Conservation (phyloP, 164 flowering plant genomes). For the Tetrastigma voinierianum region DNA sequence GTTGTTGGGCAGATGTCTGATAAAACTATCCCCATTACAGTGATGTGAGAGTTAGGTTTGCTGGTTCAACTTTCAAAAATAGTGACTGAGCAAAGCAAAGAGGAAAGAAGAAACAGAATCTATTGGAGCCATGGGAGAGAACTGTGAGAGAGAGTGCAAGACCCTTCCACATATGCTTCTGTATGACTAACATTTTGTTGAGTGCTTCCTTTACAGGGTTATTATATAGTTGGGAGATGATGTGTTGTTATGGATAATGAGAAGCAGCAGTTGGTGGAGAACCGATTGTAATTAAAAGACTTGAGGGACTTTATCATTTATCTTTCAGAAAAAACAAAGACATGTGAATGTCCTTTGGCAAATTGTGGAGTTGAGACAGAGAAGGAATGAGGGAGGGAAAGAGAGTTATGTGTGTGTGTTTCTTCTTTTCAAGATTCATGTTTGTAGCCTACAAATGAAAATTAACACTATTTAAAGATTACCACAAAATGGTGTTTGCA, state of each 20-base stretch:
- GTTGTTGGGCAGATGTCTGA: slow-evolving; percentile 88
- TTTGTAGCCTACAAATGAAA: not conserved
- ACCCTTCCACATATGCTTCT: slow-evolving; percentile 2
- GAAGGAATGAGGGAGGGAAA: slow-evolving; percentile 14
- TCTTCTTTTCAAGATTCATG: not conserved
- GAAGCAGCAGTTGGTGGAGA: slow-evolving; percentile 22
- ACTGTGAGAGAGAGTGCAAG: slow-evolving; percentile 2
- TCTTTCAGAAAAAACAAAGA: slow-evolving; percentile 42
- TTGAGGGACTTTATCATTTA: slow-evolving; percentile 11
- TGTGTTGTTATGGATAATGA: slow-evolving; percentile 10
- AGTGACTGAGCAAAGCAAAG: slow-evolving; percentile 21
- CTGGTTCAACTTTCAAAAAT: slow-evolving; percentile 20
- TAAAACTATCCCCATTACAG: slow-evolving; percentile 79
- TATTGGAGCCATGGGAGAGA: slow-evolving; percentile 26
- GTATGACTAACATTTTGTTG: not conserved
- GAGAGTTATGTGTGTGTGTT: not conserved
- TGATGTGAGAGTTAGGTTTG: slow-evolving; percentile 44
- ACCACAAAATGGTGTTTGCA: too few relatives aligned
- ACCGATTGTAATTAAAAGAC: slow-evolving; percentile 20
- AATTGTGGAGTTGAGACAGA: slow-evolving; percentile 17
- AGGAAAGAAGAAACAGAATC: slow-evolving; percentile 26
- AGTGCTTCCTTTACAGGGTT: slow-evolving; percentile 8
- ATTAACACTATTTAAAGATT: not conserved
- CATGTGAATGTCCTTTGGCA: slow-evolving; percentile 78
- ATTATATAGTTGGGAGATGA: slow-evolving; percentile 15